Evolutionary conservation across 164 flowering plant genomes (phyloP), one percentile per base, ranked within the genome.

Genomic region (Tetracentron sinense): DNA sequence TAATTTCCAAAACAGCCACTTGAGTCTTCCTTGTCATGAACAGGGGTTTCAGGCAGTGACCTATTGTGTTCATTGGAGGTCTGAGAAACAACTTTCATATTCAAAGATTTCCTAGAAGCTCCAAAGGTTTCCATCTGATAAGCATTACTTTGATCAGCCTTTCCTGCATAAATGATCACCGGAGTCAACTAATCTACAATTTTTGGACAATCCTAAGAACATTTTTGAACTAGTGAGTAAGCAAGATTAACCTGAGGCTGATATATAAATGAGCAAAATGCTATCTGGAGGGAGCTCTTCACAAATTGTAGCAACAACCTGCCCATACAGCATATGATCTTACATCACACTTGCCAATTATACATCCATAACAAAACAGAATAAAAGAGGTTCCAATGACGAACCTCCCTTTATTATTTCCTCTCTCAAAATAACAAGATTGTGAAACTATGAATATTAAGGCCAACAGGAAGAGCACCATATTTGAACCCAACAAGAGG

Each of bases 271-370:
- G 44, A 94, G 76, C 74, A 89, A 71, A 62, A 91, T 66, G 69
- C 93, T 80, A 54, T 91, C 97, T 21, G 80, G 81, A 65, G 89
- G 89, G 50, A 94, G 96, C 72, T 89, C 96, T 74, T 91, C 93
- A 63, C 93, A 87, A 25, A 89, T 67, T 54, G 92, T 84, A 21
- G 97, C 96, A 75, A 94, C 68, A 55, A 87, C 96, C 99, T 94
- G 84, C 63, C 60, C 61, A 76, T 17, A 52, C 23, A 73, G 16
- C 33, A 70, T 35, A 28, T 11, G 52, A 42, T 21, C 19, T 42
- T 30, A 28, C 21, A 27, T 19, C 27, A 57, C 23, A 26, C 17
- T 50, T 26, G 30, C 27, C 17, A 69, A 15, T 28, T 33, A 22
- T 16, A 55, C n/a, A 30, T 22, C 42, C 28, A 61, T 16, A 30